These are phyloP conservation scores for Hemerocallis citrina DNA, from an alignment of 106 monocot species.

Conservation along the genomic window DNA sequence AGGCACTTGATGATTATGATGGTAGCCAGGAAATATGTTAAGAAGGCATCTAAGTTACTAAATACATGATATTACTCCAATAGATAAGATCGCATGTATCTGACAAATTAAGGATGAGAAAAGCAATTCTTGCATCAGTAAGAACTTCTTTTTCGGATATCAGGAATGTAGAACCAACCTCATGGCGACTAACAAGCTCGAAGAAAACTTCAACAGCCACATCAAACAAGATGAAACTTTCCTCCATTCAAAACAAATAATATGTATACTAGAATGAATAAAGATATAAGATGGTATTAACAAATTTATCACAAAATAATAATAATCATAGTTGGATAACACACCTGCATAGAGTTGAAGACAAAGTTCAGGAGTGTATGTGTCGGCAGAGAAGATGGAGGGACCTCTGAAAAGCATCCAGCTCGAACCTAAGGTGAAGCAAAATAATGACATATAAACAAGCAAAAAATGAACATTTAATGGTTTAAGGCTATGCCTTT, in stretches of 20 bases:
- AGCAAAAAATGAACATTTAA: too few species aligned
- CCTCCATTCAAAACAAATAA: not conserved
- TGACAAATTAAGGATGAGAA: too few species aligned
- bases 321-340: not conserved
- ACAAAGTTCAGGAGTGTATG: constrained; percentile 89
- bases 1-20: too few species aligned
- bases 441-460: constrained; percentile 2
- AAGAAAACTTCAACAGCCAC: constrained; percentile 88
- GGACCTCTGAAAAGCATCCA: constrained; percentile 86
- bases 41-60: too few species aligned
- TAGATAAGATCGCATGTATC: too few species aligned
- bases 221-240: constrained; percentile 79
- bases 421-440: constrained; percentile 59
- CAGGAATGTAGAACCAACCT: too few species aligned
- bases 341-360: constrained; percentile 81
- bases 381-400: constrained; percentile 36
- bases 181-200: constrained; percentile 85
- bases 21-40: too few species aligned
- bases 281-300: not conserved
- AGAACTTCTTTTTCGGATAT: too few species aligned
- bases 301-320: too few species aligned
- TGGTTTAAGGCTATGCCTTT: too few species aligned
- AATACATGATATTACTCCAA: too few species aligned
- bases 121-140: too few species aligned
- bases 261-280: not conserved